These are phyloP conservation scores for Crithidia brevicula DNA, from an alignment of 208 protist genomes.

Conservation along the genomic window DNA sequence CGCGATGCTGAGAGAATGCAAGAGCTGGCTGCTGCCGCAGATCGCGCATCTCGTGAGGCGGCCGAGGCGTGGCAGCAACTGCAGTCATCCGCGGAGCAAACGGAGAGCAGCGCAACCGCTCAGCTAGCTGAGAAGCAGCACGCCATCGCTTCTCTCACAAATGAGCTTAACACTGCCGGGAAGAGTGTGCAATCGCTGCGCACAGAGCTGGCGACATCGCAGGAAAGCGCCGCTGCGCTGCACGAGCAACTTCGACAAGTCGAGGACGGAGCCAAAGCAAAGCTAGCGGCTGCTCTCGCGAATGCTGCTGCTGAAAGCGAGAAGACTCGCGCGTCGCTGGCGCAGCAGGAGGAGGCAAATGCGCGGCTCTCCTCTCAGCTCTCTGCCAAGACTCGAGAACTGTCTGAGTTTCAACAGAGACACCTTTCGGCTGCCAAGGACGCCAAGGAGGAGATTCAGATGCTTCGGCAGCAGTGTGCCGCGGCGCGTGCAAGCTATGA, in stretches of 20 bases:
- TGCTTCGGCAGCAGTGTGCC: slow-evolving; percentile 5
- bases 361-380: slow-evolving; percentile 6
- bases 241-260: neutral
- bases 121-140: neutral
- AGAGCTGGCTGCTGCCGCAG: neutral
- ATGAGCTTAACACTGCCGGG: neutral
- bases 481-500: slow-evolving; percentile 9
- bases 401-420: slow-evolving; percentile 6
- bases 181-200: neutral
- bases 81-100: neutral
- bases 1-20: neutral
- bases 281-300: neutral
- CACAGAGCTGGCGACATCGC: neutral
- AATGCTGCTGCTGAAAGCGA: slow-evolving; percentile 2
- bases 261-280: neutral
- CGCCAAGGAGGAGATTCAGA: slow-evolving; percentile 10
- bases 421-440: neutral
- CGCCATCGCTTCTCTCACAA: neutral
- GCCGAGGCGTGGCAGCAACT: neutral
- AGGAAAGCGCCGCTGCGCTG: neutral
- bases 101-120: neutral
- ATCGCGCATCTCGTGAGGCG: neutral
- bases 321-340: neutral
- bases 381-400: neutral
- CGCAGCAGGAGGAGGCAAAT: neutral